Evolutionary conservation across 169 alveolate species (phyloP), one percentile per base, ranked within the genome.

Genomic region (Cryptosporidium tyzzeri): DNA sequence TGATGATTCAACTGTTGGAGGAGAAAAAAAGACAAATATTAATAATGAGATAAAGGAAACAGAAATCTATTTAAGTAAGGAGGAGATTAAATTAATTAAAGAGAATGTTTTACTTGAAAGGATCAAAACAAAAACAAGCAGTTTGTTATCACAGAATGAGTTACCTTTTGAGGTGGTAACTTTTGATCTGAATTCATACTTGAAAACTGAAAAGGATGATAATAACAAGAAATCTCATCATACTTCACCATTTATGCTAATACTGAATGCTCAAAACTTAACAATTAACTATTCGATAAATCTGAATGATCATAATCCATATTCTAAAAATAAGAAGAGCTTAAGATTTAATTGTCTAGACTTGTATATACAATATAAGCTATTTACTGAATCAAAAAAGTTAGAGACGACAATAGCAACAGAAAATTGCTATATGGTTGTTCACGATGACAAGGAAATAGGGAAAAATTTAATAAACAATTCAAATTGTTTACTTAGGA

Each of bases 271-370:
- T 26, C 74, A 61, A 48, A 80, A 80, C 55, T 39, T 80, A 9
- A 37, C 80, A 29, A 10, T 80, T 18, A 80, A 59, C 51, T 80
- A 80, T 16, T 80, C 89, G 10, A n/a, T 80, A 6, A 44, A 29
- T 26, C 6, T 12, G 21, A 26, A 23, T 9, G 62, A 62, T 21
- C 35, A 71, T 4, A 9, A 39, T 31, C 9, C 35, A 26, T 21
- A 8, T 21, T 44, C 69, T 10, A 21, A 26, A 14, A 26, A n/a
- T 35, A 26, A 31, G 53, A 61, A 48, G 39, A 80, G 48, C 68
- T 23, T 80, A 39, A 80, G 23, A 37, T 33, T 80, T 6, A 62
- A 44, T n/a, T 80, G 89, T 62, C 45, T 80, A 69, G 89, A 80
- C 53, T 16, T 65, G 9, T 80, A 41, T n/a, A 0, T 80, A 6